These are phyloP conservation scores for Colletotrichum incanum DNA, from an alignment of 2,329 filamentous ascomycete genomes.

Conservation along the genomic window DNA sequence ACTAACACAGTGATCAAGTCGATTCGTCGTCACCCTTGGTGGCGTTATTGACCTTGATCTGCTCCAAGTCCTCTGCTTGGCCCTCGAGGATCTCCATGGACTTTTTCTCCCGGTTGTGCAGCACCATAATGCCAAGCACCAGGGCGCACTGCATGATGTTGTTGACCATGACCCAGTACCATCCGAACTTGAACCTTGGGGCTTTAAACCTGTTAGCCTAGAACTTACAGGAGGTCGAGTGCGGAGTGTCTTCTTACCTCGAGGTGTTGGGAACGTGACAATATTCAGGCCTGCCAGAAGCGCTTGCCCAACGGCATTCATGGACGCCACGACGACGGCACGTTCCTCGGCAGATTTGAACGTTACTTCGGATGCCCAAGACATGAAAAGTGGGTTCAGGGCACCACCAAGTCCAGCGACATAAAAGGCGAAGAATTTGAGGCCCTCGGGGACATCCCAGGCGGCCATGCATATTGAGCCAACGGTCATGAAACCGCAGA, in stretches of 20 bases:
- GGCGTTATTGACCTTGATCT: constrained; percentile 24
- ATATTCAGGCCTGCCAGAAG: constrained; percentile 29
- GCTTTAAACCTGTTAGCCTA: background rate
- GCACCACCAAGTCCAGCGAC: constrained; percentile 48
- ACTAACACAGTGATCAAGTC: background rate
- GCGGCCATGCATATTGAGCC: constrained; percentile 60
- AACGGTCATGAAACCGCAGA: constrained; percentile 27
- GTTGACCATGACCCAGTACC: constrained; percentile 33
- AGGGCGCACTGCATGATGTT: constrained; percentile 22
- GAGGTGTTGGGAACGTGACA: constrained; percentile 22
- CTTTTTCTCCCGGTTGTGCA: constrained; percentile 33
- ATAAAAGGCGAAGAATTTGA: constrained; percentile 67
- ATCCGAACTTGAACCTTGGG: constrained; percentile 26
- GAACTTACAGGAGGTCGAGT: background rate
- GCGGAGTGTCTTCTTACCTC: background rate
- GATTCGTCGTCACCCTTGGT: constrained; percentile 25
- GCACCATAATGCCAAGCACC: constrained; percentile 36
- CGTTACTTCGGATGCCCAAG: constrained; percentile 29
- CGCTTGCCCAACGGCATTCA: constrained; percentile 27
- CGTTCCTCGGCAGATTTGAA: constrained; percentile 21
- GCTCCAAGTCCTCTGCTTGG: constrained; percentile 16
- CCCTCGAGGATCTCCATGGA: constrained; percentile 29
- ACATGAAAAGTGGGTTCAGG: constrained; percentile 21
- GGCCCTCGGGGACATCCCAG: constrained; percentile 70
- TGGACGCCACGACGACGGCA: constrained; percentile 23